Evolutionary conservation across 2,329 filamentous ascomycete species (phyloP), one percentile per base, ranked within the genome.

Genomic region (Claviceps sp.): DNA sequence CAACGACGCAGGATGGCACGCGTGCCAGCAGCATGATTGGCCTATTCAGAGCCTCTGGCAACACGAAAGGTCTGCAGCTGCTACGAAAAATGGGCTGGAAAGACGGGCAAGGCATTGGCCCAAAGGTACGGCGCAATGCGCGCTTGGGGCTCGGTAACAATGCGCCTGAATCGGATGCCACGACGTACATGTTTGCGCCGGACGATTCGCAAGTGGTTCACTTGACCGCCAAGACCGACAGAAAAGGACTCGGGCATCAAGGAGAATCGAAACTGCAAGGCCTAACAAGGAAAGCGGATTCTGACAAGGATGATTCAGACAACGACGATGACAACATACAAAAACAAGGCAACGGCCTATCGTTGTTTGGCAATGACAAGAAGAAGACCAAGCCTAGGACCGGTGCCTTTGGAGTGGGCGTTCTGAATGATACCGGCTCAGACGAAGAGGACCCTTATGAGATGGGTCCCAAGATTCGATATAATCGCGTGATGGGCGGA

Each of bases 391-490:
- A 71, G 72, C 53, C 70, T 63, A 54, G 57, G 5, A 75, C 75
- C 50, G 80, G 85, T 2, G 88, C 86, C 0, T 88, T 97, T 57
- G 91, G 91, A 0, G 84, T 95, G 14, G 91, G 91, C 0, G 75
- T 96, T 1, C 69, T 97, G 46, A 96, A 97, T 60, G 91, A 96
- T 58, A 93, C 84, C 19, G 90, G 89, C 11, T 96, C 91, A 4
- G 93, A 97, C 58, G 90, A 96, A 46, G 93, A 97, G 60, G 90
- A 96, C 61, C 87, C 89, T 0, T 97, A 95, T 63, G 87, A 91
- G 53, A 84, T 97, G 50, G 91, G 91, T 0, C 93, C 93, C 0
- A 85, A 82, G 58, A 94, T 96, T 64, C 88, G 84, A 13, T 95
- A 95, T 67, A 95, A 87, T 60, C 80, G 83, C 42, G 76, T 84